Percentiles rank a stretch among this genome's conserved stretches.
Conservation (phyloP, 2,329 filamentous ascomycete species). For the Magnaporthales sp. region DNA sequence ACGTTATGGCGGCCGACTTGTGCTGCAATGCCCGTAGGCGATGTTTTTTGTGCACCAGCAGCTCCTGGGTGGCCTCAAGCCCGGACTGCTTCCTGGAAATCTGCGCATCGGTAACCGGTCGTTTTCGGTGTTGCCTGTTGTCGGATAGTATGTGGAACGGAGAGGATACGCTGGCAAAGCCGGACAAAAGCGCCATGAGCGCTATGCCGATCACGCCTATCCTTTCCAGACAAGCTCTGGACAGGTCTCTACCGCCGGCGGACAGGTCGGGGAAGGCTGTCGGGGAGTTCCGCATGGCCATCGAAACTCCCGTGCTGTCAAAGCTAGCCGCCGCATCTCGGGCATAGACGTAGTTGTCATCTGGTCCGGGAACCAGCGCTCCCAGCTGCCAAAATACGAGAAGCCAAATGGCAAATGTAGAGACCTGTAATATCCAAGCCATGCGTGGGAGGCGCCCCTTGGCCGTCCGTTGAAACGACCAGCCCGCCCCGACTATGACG, state of each 20-base stretch:
- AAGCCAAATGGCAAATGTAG: constrained; percentile 61
- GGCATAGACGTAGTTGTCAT: constrained; percentile 15
- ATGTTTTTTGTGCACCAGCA: constrained; percentile 68
- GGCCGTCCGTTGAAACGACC: constrained; percentile 50
- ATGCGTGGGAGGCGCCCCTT: constrained; percentile 48
- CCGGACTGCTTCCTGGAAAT: constrained; percentile 71
- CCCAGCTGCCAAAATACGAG: constrained; percentile 70
- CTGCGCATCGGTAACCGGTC: constrained; percentile 63
- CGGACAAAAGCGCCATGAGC: constrained; percentile 79
- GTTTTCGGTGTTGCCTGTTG: constrained; percentile 36
- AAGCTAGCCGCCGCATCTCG: constrained; percentile 17
- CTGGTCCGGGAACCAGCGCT: constrained; percentile 36
- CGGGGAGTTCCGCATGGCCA: constrained; percentile 13
- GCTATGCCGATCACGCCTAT: constrained; percentile 81
- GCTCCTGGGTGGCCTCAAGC: constrained; percentile 68
- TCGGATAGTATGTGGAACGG: constrained; percentile 77
- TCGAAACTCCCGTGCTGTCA: constrained; percentile 21
- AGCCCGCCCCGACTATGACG: constrained; percentile 47
- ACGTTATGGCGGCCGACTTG: neutral
- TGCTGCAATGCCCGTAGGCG: constrained; percentile 62
- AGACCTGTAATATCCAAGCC: constrained; percentile 55
- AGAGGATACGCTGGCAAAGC: constrained; percentile 80
- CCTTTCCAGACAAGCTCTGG: constrained; percentile 52
- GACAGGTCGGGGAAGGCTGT: constrained; percentile 4
- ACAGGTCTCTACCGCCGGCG: constrained; percentile 23